phyloP scores from a whole-genome alignment of 441 rosid genomes.

The Theobroma grandiflorum region DNA sequence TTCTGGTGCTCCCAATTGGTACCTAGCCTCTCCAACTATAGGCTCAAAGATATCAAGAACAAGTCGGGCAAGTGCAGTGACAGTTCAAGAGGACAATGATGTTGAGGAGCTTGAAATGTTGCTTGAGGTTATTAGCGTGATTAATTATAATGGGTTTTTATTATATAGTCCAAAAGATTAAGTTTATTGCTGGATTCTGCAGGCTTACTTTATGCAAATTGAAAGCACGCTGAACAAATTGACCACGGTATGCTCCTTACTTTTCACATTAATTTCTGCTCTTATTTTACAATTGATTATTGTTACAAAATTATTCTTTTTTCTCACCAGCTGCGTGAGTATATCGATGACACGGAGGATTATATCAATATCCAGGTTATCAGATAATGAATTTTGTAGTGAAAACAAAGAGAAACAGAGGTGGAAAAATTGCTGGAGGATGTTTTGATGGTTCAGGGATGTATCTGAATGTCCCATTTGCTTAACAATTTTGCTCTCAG shows the following conservation, averaged over 20 bases:
- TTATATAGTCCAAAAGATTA: slow-evolving; percentile 7
- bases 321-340: slow-evolving; percentile 52
- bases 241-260: slow-evolving; percentile 39
- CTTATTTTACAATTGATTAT: not conserved
- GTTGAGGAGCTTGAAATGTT: slow-evolving; percentile 64
- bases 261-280: slow-evolving; percentile 8
- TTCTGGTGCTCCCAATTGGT: slow-evolving; percentile 49
- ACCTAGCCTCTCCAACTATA: slow-evolving; percentile 48
- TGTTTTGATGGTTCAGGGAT: slow-evolving; percentile 15
- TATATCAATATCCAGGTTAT: slow-evolving; percentile 57
- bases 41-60: slow-evolving; percentile 55
- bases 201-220: slow-evolving; percentile 65
- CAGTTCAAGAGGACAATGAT: slow-evolving; percentile 54
- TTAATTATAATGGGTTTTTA: not conserved
- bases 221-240: slow-evolving; percentile 57
- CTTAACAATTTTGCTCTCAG: slow-evolving; percentile 2
- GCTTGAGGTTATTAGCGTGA: slow-evolving; percentile 47
- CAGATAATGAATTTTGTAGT: not conserved
- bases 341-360: slow-evolving; percentile 62
- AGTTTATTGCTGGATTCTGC: slow-evolving; percentile 27
- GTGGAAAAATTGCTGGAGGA: slow-evolving; percentile 17
- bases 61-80: slow-evolving; percentile 47
- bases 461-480: not conserved
- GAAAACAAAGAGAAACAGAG: not conserved
- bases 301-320: slow-evolving; percentile 21